A percentile compares a stretch with the other conserved stretches of the same genome.
Conservation (phyloP, 2,329 filamentous ascomycete genomes). For the Coccinonectria pachysandricola region DNA sequence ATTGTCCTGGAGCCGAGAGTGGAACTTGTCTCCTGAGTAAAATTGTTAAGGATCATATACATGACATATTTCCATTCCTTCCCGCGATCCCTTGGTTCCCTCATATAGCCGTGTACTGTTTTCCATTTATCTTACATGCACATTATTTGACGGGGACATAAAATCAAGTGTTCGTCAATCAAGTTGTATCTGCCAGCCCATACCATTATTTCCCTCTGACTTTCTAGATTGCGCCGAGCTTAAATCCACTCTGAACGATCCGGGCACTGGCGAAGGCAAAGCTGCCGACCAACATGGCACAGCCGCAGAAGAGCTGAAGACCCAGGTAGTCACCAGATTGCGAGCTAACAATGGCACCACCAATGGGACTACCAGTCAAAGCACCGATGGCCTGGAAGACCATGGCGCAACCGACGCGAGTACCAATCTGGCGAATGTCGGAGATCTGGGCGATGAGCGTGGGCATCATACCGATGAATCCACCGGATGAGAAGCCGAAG, state of each 20-base stretch:
- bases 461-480: conserved; percentile 52
- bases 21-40: no score
- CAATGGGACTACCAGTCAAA: conserved; percentile 58
- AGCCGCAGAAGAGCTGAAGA: conserved; percentile 56
- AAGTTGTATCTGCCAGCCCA: no score
- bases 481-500: conserved; percentile 60
- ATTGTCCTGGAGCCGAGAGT: no score
- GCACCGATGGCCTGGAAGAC: conserved; percentile 52
- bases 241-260: conserved; percentile 26
- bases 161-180: no score
- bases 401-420: conserved; percentile 55
- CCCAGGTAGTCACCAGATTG: conserved; percentile 45
- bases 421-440: conserved; percentile 58
- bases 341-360: conserved; percentile 45
- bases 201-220: no score
- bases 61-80: no score
- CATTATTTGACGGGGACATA: no score
- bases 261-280: conserved; percentile 22
- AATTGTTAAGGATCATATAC: no score
- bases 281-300: conserved; percentile 29
- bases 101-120: no score
- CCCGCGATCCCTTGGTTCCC: no score
- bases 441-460: conserved; percentile 61
- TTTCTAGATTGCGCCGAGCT: conserved; percentile 23
- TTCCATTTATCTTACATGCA: no score